Evolutionary conservation across 768 basidiomycete species (phyloP), one percentile per base, ranked within the genome.

Genomic region (Inosperma sp.): DNA sequence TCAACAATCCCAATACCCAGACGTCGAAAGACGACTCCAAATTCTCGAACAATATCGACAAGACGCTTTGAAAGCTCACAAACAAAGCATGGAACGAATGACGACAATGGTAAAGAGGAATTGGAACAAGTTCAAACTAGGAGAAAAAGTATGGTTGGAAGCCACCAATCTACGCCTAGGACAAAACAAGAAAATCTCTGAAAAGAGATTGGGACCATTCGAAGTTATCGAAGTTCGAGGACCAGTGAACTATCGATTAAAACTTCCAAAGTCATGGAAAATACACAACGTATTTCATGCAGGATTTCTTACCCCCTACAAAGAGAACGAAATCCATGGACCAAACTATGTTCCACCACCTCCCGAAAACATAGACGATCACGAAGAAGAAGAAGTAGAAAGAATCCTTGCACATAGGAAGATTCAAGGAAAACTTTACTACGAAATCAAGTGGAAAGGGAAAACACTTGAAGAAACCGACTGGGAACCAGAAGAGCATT

Each of bases 201-300:
- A 14, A 8, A 39, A 39, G 16, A 7, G 37, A 39, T 14, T n/a
- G 23, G 58, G 59, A 37, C 63, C 56, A 0, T 62, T 60, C 29
- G 13, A 35, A 10, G 59, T 64, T 7, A 43, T 7, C 8, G 48
- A 58, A 45, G 53, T 56, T 0, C 8, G 59, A 9, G 39, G 46
- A 35, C 59, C 59, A 0, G 7, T 58, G 0, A 61, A 56, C 1
- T 62, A 62, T 14, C 23, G 33, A 26, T 44, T 62, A 0, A 37
- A 48, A 45, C 55, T 62, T 0, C 59, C 58, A 0, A 2, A 21
- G 3, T 10, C 27, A 3, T 61, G 61, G 58, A 58, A 47, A 10
- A 52, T 57, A 2, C 55, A 58, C 34, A 10, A 58, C 19, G 35
- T 53, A 1, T 64, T 63, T 43, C 59, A 63, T 33, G 56, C 54